phyloP scores from a whole-genome alignment of 2,329 filamentous ascomycete genomes.

The Graphiopsis chlorocephala region DNA sequence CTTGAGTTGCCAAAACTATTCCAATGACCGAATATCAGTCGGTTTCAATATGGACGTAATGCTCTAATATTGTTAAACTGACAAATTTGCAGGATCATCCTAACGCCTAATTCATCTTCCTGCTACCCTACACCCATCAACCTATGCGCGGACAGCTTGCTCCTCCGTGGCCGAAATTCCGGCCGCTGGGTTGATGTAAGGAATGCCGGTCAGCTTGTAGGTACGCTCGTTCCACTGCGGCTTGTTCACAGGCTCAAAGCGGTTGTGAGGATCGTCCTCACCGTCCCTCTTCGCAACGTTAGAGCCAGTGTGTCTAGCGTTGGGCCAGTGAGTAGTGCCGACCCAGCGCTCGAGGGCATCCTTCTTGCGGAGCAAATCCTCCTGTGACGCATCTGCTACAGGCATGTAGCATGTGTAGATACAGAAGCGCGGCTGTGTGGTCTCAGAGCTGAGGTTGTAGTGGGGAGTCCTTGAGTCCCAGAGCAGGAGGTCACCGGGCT shows the following conservation, averaged over 20 bases:
- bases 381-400: constrained; percentile 34
- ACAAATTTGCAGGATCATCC: not conserved
- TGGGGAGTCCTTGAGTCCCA: constrained; percentile 30
- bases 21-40: no score
- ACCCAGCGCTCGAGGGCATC: constrained; percentile 32
- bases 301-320: constrained; percentile 34
- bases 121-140: not conserved
- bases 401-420: constrained; percentile 40
- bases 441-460: constrained; percentile 34
- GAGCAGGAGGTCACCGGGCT: constrained; percentile 29
- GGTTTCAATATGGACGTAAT: not conserved
- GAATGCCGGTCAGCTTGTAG: constrained; percentile 49
- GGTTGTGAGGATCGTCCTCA: constrained; percentile 35
- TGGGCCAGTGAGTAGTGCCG: constrained; percentile 37
- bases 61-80: not conserved
- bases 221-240: constrained; percentile 41
- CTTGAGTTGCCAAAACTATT: not conserved
- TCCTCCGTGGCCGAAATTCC: not conserved
- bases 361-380: constrained; percentile 36
- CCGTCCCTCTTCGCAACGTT: constrained; percentile 35
- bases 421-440: constrained; percentile 30
- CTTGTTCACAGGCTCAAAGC: constrained; percentile 41
- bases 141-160: not conserved
- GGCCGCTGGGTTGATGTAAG: constrained; percentile 37
- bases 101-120: not conserved